Conservation (phyloP, 148 eudicot genomes). For the Amaranthus hypochondriacus region DNA sequence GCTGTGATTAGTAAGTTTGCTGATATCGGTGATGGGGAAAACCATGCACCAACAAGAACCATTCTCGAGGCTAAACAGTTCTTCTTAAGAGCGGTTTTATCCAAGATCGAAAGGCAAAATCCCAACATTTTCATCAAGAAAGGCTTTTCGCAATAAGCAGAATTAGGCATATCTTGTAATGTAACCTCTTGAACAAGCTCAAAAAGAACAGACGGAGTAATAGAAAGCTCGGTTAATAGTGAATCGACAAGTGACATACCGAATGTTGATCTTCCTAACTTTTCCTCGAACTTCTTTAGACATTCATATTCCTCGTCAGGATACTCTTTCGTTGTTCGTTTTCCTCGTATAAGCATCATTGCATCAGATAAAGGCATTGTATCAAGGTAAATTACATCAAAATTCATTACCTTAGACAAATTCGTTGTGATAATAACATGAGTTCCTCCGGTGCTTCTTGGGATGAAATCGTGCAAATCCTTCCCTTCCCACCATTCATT, state of each 20-base stretch:
- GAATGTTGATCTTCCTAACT: slow-evolving; percentile 62
- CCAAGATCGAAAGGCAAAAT: slow-evolving; percentile 58
- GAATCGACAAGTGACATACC: slow-evolving; percentile 64
- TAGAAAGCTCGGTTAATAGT: slow-evolving; percentile 62
- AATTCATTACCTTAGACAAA: slow-evolving; percentile 65
- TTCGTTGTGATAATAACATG: slow-evolving; percentile 79
- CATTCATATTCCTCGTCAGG: slow-evolving; percentile 49
- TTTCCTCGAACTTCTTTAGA: slow-evolving; percentile 54
- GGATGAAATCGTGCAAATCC: slow-evolving; percentile 71
- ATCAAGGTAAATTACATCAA: slow-evolving; percentile 55
- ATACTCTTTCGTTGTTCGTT: slow-evolving; percentile 53
- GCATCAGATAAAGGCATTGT: slow-evolving; percentile 61
- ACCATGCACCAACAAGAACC: slow-evolving; percentile 80
- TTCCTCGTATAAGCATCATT: slow-evolving; percentile 51
- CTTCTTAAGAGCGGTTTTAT: slow-evolving; percentile 43
- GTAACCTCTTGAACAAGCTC: slow-evolving; percentile 54
- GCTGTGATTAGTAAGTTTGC: slow-evolving; percentile 62
- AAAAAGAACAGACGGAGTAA: slow-evolving; percentile 61
- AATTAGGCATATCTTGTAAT: slow-evolving; percentile 38
- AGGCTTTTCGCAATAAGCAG: slow-evolving; percentile 33
- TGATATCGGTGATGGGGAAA: slow-evolving; percentile 70
- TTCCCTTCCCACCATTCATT: slow-evolving; percentile 95
- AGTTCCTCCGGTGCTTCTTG: slow-evolving; percentile 75
- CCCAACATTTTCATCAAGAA: slow-evolving; percentile 56
- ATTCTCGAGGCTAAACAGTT: slow-evolving; percentile 58